phyloP scores from a whole-genome alignment of 2,329 filamentous ascomycete genomes.

The Botryotinia narcissicola region DNA sequence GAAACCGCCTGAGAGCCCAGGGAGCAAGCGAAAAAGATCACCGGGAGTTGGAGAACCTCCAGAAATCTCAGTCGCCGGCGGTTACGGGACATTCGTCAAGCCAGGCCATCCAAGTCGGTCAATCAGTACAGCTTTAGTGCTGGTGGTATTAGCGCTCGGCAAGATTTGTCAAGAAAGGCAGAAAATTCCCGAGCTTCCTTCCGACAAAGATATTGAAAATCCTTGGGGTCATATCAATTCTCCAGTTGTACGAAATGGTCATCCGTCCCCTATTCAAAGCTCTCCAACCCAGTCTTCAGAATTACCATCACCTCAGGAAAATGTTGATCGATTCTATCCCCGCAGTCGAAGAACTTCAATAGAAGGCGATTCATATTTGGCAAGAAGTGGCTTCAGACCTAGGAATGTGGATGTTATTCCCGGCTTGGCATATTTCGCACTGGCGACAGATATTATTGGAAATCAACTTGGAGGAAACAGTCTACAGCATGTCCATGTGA shows the following conservation, averaged over 20 bases:
- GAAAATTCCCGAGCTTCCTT: slow-evolving; percentile 58
- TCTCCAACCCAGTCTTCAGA: slow-evolving; percentile 49
- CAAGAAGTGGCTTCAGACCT: slow-evolving; percentile 19
- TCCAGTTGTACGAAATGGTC: slow-evolving; percentile 47
- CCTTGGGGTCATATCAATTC: slow-evolving; percentile 28
- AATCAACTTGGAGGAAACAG: slow-evolving; percentile 78
- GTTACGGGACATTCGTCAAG: slow-evolving; percentile 38
- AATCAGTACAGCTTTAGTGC: slow-evolving; percentile 75
- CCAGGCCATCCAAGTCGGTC: slow-evolving; percentile 59
- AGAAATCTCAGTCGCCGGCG: slow-evolving; percentile 30
- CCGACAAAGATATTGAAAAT: slow-evolving; percentile 32
- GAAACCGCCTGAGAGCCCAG: slow-evolving; percentile 37
- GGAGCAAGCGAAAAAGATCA: slow-evolving; percentile 37
- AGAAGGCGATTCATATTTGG: slow-evolving; percentile 40
- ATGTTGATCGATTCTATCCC: slow-evolving; percentile 40
- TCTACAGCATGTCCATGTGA: slow-evolving; percentile 79
- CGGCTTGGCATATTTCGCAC: slow-evolving; percentile 84
- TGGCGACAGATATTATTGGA: slow-evolving; percentile 82
- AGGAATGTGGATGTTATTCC: slow-evolving; percentile 83
- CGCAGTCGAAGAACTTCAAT: slow-evolving; percentile 50
- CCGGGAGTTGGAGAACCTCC: slow-evolving; percentile 28
- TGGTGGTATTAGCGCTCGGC: slow-evolving; percentile 81
- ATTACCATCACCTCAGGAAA: slow-evolving; percentile 52
- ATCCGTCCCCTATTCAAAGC: slow-evolving; percentile 54
- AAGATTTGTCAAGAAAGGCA: slow-evolving; percentile 67